Evolutionary conservation across 495 filamentous ascomycete species (phyloP).

Genomic region (Neurospora sp.): DNA sequence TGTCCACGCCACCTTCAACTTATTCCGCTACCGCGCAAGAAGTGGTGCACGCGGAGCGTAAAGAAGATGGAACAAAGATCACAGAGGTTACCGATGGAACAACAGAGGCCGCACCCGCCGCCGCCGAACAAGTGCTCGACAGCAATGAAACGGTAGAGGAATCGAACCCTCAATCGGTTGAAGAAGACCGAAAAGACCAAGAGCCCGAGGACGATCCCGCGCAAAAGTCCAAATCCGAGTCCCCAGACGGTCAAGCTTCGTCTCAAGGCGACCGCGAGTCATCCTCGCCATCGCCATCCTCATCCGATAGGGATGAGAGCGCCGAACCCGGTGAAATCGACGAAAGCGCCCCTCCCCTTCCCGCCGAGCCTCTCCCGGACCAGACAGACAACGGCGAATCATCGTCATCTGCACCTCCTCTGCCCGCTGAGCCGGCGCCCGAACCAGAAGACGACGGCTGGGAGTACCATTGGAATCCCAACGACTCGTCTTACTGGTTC

Average conservation of each 20-base stretch:
- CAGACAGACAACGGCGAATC: constrained; percentile 1
- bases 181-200: constrained; percentile 10
- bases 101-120: not conserved
- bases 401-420: constrained; percentile 1
- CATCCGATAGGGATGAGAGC: not conserved
- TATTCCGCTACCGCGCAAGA: not conserved
- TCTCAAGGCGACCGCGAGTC: not conserved
- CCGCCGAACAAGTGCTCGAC: not conserved
- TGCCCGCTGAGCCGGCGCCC: constrained; percentile 32
- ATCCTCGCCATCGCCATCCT: not conserved
- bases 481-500: constrained; percentile 70
- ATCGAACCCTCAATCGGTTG: not conserved
- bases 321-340: not conserved
- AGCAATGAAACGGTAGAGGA: not conserved
- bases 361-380: constrained; percentile 18
- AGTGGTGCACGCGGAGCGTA: not conserved
- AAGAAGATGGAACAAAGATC: not conserved
- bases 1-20: not conserved
- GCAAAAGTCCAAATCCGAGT: not conserved
- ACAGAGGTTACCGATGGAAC: not conserved
- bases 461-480: constrained; percentile 73
- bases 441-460: constrained; percentile 67
- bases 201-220: not conserved
- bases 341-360: constrained; percentile 14
- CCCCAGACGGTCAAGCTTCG: not conserved